phyloP scores from a whole-genome alignment of 768 basidiomycete genomes.

The Hortiboletus flavorubellus region DNA sequence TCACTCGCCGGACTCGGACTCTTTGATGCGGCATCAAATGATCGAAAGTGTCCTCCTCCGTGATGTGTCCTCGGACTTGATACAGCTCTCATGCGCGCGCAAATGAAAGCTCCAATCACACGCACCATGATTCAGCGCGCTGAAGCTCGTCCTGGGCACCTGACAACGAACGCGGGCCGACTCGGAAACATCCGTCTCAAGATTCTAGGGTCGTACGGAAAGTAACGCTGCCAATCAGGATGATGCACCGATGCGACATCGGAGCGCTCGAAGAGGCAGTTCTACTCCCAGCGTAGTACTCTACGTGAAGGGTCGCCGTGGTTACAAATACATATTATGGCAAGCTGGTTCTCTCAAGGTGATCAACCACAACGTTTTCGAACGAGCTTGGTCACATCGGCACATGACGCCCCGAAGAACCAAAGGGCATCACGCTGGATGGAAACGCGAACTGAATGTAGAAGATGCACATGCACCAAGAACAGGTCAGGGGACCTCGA shows the following conservation, averaged over 20 bases:
- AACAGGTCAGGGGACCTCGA: not conserved
- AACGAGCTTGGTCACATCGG: not conserved
- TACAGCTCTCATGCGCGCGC: constrained; percentile 3
- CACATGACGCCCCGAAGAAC: not conserved
- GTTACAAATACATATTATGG: constrained; percentile 14
- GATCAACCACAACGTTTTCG: not conserved
- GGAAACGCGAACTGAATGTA: not conserved
- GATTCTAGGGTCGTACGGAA: not conserved
- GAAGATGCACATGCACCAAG: not conserved
- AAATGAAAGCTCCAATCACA: constrained; percentile 15
- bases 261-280: not conserved
- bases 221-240: not conserved
- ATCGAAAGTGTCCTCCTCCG: no score
- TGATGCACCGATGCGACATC: not conserved
- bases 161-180: not conserved
- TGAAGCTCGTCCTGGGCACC: not conserved
- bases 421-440: not conserved
- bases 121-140: not conserved
- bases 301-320: constrained; percentile 1
- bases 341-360: constrained; percentile 3
- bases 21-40: no score
- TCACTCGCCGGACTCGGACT: not conserved
- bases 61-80: constrained; percentile 18
- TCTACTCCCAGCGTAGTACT: not conserved
- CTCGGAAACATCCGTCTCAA: constrained; percentile 2